Evolutionary conservation across 495 filamentous ascomycete genomes (phyloP).

Genomic region (Penicillium herquei): DNA sequence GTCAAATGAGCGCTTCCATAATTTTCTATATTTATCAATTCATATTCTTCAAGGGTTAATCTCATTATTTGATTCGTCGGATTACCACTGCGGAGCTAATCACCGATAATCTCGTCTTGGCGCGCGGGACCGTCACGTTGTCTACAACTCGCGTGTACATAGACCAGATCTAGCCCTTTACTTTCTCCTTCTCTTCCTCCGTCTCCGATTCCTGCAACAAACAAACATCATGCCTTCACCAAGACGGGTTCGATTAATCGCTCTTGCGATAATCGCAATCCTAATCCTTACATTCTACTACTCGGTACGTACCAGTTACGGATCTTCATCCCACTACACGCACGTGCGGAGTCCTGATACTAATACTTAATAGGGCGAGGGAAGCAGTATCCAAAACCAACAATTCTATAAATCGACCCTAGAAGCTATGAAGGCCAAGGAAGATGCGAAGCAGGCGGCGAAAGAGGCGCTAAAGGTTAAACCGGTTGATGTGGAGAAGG

Average conservation of each 20-base stretch:
- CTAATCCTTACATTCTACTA: slow-evolving; percentile 63
- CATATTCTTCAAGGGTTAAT: too few species aligned
- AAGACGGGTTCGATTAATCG: slow-evolving; percentile 61
- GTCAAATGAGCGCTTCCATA: too few species aligned
- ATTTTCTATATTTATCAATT: too few species aligned
- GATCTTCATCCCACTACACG: background rate
- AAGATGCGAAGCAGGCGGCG: slow-evolving; percentile 29
- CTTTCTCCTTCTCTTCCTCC: background rate
- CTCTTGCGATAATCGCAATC: slow-evolving; percentile 52
- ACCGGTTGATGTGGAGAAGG: slow-evolving; percentile 51
- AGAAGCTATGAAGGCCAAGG: slow-evolving; percentile 45
- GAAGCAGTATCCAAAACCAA: slow-evolving; percentile 43
- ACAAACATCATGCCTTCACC: slow-evolving; percentile 63
- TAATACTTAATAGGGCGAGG: slow-evolving; percentile 36
- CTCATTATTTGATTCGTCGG: background rate
- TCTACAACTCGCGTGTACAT: too few species aligned
- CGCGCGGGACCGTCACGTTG: slow-evolving; percentile 4
- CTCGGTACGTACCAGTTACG: slow-evolving; percentile 38
- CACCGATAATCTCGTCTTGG: background rate
- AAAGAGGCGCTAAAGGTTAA: slow-evolving; percentile 32
- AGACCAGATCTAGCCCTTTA: too few species aligned
- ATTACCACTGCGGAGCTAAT: background rate
- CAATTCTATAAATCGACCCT: slow-evolving; percentile 51
- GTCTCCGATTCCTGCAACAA: background rate
- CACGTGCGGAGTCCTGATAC: background rate